These are phyloP conservation scores for Pythium phragmitis DNA, from an alignment of 352 stramenopile genomes.

Conservation along the genomic window DNA sequence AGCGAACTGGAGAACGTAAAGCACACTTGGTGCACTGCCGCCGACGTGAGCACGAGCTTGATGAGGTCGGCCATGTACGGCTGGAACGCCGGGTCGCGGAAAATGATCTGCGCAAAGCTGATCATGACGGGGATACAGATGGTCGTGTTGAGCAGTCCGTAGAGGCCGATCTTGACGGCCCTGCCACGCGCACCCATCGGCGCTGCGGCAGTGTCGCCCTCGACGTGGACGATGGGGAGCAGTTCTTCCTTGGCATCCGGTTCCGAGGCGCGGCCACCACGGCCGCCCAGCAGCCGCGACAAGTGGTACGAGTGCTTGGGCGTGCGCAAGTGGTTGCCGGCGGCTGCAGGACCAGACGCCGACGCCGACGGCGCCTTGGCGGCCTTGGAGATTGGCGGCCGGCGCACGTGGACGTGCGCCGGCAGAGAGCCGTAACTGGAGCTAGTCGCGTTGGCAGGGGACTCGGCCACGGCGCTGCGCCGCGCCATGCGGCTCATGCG, in stretches of 20 bases:
- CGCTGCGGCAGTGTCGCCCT: constrained; percentile 3
- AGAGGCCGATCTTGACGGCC: constrained; percentile 74
- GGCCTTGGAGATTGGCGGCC: constrained; percentile 19
- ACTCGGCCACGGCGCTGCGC: constrained; percentile 22
- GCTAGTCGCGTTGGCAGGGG: constrained; percentile 35
- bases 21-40: constrained; percentile 78
- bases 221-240: constrained; percentile 27
- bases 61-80: constrained; percentile 90
- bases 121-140: constrained; percentile 91
- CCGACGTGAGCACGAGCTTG: constrained; percentile 93
- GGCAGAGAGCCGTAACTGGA: constrained; percentile 30
- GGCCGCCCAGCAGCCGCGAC: constrained; percentile 11
- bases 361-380: not conserved
- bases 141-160: constrained; percentile 93
- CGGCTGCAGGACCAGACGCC: not conserved
- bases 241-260: constrained; percentile 15
- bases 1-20: constrained; percentile 91
- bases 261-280: not conserved
- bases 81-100: constrained; percentile 90
- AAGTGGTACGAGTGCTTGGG: constrained; percentile 30
- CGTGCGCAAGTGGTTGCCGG: constrained; percentile 20
- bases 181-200: constrained; percentile 12
- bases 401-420: constrained; percentile 16
- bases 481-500: constrained; percentile 13
- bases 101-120: constrained; percentile 97